Conservation (phyloP, 257 asterid species). For the Lithospermum erythrorhizon region DNA sequence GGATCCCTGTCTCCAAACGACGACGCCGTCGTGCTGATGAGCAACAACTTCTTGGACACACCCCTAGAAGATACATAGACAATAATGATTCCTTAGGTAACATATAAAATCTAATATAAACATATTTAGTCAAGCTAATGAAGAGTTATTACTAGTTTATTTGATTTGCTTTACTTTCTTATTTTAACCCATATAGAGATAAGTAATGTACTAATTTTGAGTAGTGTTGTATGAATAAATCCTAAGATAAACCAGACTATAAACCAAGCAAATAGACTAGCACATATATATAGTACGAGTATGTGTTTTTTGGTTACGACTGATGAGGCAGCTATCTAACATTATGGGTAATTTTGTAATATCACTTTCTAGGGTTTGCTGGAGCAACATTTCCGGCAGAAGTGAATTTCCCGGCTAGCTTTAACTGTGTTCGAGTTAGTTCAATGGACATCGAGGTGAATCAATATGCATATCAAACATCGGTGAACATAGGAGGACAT, state of each 20-base stretch:
- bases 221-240: no score
- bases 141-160: no score
- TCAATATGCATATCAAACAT: conserved; percentile 66
- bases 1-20: conserved; percentile 53
- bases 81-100: conserved; percentile 37
- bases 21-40: conserved; percentile 36
- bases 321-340: background rate
- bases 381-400: conserved; percentile 57
- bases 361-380: conserved; percentile 23
- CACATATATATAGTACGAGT: no score
- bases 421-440: conserved; percentile 61
- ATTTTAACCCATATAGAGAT: no score
- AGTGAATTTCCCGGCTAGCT: conserved; percentile 52
- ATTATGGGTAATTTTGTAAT: background rate
- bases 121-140: no score
- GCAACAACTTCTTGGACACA: conserved; percentile 23
- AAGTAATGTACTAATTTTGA: no score
- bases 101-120: no score
- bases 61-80: conserved; percentile 66
- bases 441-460: conserved; percentile 59
- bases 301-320: background rate
- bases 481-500: conserved; percentile 65
- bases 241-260: no score
- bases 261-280: no score
- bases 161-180: no score